Base-by-base conservation (phyloP, 345 rosid species). In the Eucalyptus melliodora region DNA sequence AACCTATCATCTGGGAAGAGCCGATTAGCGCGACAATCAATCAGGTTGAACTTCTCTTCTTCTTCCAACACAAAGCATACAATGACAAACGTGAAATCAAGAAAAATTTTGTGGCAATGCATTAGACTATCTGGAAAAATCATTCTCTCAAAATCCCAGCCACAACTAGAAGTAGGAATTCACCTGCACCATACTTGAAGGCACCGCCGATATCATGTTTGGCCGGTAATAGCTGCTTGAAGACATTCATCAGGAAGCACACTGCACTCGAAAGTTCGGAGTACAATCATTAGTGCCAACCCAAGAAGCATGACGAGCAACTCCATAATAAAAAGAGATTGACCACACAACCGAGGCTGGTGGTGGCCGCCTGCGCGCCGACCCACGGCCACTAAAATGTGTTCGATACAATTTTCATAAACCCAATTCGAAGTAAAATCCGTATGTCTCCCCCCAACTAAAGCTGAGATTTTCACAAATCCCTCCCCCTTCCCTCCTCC, bases 141-240 rank as follows among this genome's bases (percentile, higher is more conserved):
- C 62, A 23, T 83, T 83, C 30, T 81, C 90, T 59, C 59, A 59
- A 86, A 80, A 50, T 62, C 82, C 60, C 53, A 83, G 50, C 17
- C 50, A 44, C 85, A 26, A n/a, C 47, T 60, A 86, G 86, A 7
- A 44, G 26, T 47, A 80, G 27, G 47, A 21, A 26, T 55, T 80
- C 77, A 90, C 91, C 91, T 87, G 89, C 82, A 51, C 24, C 86
- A 82, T 88, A 80, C 91, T 87, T 91, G 59, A 42, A 44, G 77
- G 89, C 88, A 88, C 86, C 59, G 82, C 60, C 44, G 67, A 89
- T 53, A 88, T 89, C 72, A 65, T 49, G 77, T 65, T 91, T 91
- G 65, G 86, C 82, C 53, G 91, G 91, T 34, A 55, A 60, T 87
- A 91, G 87, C 77, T 83, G 89, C 90, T 91, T 94, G 89, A 93